phyloP scores from a whole-genome alignment of 163 green algal species.

The Smithsoniella earleae region DNA sequence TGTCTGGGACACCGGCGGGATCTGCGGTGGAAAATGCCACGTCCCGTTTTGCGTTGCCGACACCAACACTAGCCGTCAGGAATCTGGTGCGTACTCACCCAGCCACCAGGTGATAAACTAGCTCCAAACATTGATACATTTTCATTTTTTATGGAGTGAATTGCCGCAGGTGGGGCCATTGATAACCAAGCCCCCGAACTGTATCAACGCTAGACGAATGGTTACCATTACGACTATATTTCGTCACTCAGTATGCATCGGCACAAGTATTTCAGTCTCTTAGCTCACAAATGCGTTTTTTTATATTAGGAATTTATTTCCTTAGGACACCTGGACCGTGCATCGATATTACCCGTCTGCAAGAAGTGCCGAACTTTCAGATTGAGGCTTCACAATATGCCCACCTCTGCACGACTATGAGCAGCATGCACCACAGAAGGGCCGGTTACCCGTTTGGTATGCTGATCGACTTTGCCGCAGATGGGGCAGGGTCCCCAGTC shows the following conservation, averaged over 20 bases:
- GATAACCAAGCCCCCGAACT: background rate
- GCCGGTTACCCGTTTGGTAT: constrained; percentile 93
- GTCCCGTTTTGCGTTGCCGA: constrained; percentile 5
- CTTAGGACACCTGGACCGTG: too few relatives aligned
- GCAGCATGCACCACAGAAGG: constrained; percentile 82
- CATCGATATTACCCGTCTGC: background rate
- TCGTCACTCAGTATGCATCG: background rate
- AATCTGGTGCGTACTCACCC: constrained; percentile 22
- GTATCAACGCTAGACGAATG: background rate
- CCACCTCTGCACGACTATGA: constrained; percentile 91
- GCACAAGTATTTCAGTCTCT: too few relatives aligned
- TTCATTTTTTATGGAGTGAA: background rate
- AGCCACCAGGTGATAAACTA: too few relatives aligned
- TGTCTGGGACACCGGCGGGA: constrained; percentile 13
- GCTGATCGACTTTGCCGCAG: constrained; percentile 82
- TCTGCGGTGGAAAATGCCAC: constrained; percentile 18
- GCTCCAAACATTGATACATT: background rate
- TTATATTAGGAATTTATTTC: too few relatives aligned
- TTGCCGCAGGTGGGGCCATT: background rate
- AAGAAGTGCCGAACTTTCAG: constrained; percentile 29
- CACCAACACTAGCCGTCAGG: constrained; percentile 12
- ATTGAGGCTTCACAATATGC: constrained; percentile 67
- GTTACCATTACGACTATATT: background rate
- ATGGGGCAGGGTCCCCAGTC: constrained; percentile 74
- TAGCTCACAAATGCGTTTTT: too few relatives aligned